Evolutionary conservation across 2,329 filamentous ascomycete genomes (phyloP).

Genomic region (Diaporthe aspalathi): DNA sequence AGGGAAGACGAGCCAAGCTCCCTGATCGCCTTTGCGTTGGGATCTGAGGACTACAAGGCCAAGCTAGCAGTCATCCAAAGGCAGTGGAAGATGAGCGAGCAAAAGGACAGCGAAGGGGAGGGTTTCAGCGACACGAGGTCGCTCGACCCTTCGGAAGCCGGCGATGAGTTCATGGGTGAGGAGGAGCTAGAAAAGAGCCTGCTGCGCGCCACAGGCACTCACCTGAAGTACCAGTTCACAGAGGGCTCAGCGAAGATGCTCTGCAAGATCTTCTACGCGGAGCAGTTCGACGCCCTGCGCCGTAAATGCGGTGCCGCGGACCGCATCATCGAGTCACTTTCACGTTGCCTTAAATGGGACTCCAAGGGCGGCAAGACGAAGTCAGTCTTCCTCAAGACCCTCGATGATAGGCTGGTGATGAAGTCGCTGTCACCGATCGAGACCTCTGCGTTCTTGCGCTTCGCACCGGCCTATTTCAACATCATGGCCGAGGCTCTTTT

Average conservation of each 20-base stretch:
- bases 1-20: slow-evolving; percentile 98
- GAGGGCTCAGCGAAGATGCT: slow-evolving; percentile 95
- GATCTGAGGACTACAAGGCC: slow-evolving; percentile 84
- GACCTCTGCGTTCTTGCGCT: slow-evolving; percentile 92
- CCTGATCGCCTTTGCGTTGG: slow-evolving; percentile 91
- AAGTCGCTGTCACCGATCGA: slow-evolving; percentile 93
- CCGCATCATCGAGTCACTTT: slow-evolving; percentile 93
- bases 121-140: slow-evolving; percentile 46
- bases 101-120: slow-evolving; percentile 50
- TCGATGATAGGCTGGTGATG: slow-evolving; percentile 93
- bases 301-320: slow-evolving; percentile 93
- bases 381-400: slow-evolving; percentile 94
- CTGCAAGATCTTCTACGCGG: slow-evolving; percentile 98
- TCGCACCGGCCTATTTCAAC: slow-evolving; percentile 95
- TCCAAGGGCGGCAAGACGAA: slow-evolving; percentile 98
- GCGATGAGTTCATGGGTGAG: slow-evolving; percentile 64
- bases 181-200: slow-evolving; percentile 86
- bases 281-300: slow-evolving; percentile 95
- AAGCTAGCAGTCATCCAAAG: slow-evolving; percentile 78
- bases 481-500: slow-evolving; percentile 98
- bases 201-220: slow-evolving; percentile 85
- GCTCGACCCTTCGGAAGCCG: slow-evolving; percentile 50
- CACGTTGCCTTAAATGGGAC: slow-evolving; percentile 96
- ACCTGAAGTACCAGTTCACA: slow-evolving; percentile 95
- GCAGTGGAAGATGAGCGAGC: slow-evolving; percentile 58